These are phyloP conservation scores for Physaria fendleri DNA, from an alignment of 345 rosid species.

Conservation along the genomic window DNA sequence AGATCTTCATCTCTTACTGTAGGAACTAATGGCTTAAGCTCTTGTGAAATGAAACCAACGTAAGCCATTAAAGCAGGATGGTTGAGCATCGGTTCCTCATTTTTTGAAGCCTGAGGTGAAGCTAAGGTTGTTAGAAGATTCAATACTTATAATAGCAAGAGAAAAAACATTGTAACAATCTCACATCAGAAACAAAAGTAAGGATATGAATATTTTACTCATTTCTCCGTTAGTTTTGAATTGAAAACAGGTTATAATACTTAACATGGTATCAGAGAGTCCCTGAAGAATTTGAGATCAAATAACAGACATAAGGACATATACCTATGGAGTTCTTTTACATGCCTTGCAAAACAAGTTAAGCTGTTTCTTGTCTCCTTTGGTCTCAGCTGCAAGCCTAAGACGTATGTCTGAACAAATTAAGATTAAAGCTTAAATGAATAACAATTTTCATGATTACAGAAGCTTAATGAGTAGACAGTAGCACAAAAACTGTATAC, in stretches of 20 bases:
- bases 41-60: neutral
- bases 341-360: slow-evolving; percentile 78
- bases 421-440: neutral
- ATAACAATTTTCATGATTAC: neutral
- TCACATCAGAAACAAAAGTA: too few relatives aligned
- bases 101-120: neutral
- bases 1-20: neutral
- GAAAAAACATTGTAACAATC: too few relatives aligned
- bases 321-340: slow-evolving; percentile 81
- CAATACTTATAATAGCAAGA: too few relatives aligned
- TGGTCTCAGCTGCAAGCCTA: slow-evolving; percentile 58
- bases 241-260: too few relatives aligned
- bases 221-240: too few relatives aligned
- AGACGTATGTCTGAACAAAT: slow-evolving; percentile 47
- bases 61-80: neutral
- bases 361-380: slow-evolving; percentile 59
- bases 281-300: too few relatives aligned
- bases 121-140: neutral
- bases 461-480: neutral
- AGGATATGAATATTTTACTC: too few relatives aligned
- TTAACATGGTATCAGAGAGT: too few relatives aligned
- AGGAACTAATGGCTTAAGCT: too few relatives aligned
- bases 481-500: neutral
- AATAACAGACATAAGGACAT: too few relatives aligned
- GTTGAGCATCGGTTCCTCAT: neutral